Evolutionary conservation across 495 filamentous ascomycete genomes (phyloP), one percentile per base, ranked within the genome.

Genomic region (Peziza echinospora): DNA sequence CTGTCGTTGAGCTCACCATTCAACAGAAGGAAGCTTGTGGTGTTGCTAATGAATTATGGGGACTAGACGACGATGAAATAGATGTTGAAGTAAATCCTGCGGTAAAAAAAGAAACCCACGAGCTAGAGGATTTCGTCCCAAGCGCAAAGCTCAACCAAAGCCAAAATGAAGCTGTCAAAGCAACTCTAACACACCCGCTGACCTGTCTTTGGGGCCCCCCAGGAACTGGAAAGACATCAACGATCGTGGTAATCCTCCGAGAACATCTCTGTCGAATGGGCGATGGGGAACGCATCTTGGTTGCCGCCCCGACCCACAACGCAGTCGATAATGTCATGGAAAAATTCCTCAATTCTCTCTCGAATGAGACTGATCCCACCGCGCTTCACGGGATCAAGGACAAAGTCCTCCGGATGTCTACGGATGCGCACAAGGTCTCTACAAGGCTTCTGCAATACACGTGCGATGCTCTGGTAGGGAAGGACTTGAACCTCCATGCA

Each of bases 201-300:
- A 64, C 61, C 10, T 68, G 64, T 34, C 51, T 71, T 0, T 71
- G 69, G 69, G 69, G 69, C 0, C 69, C 69, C 1, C 69, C 69
- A 0, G 69, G 69, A 4, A 71, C 69, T 1, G 69, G 69, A 5
- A 72, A 72, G 51, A 71, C 69, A 1, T 56, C 67, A 41, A 71
- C 69, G 9, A 63, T 71, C 21, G 66, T 69, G 5, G 58, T 55
- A 7, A 65, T 71, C 22, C 54, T 72, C 26, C n/a, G n/a, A n/a
- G 44, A 59, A 22, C 53, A 60, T 16, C 54, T 71, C 21, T 58
- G 63, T 11, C 24, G 41, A 0, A 48, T 47, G 19, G 47, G 60
- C n/a, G 46, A 51, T 1, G 50, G 53, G 1, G 48, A 43, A 17
- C 52, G 65, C 25, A 62, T 71, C 19, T 53, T 69, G 5, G 63